Evolutionary conservation across 495 filamentous ascomycete genomes (phyloP), one percentile per base, ranked within the genome.

Genomic region (Sabuloglossum arenarium): DNA sequence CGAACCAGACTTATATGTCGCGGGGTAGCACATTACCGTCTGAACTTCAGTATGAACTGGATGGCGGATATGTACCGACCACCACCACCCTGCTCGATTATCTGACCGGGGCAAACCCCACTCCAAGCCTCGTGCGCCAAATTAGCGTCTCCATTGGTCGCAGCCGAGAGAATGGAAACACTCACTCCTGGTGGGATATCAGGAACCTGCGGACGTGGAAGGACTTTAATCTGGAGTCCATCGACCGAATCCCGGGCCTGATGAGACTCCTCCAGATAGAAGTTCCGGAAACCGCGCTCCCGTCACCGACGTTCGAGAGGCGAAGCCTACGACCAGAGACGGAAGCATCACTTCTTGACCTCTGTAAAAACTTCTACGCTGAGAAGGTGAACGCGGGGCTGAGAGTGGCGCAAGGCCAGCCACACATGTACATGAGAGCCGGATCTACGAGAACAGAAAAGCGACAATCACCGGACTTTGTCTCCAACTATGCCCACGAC

Each of bases 171-270:
- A 56, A 47, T 25, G 55, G 55, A 16, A 43, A 84, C 63, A 81
- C 81, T 62, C 83, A 93, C 64, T 90, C 86, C 64, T 96, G 88
- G 88, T 96, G 85, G 85, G 88, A 96, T 60, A 76, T 94, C 55
- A 84, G 88, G 52, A 88, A 93, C 61, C 72, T 94, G 59, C 80
- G 84, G 50, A 75, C 78, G 59, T 96, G 88, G 88, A 74, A 73
- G 45, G 75, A 78, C 58, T 94, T 94, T 74, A 83, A 75, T 54
- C 68, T 86, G 25, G 63, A 69, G 47, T 81, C 82, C 53, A 85
- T 96, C 67, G 73, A 78, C 59, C 72, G 78, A n/a, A 75, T 94
- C 51, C 80, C 79, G 0, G 78, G 77, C 14, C 83, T 93, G 47
- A 74, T 79, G 23, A 71, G 75, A 50, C 80, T 91, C n/a, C 77